Conservation (phyloP, 768 basidiomycete genomes). For the Cubamyces sp. region DNA sequence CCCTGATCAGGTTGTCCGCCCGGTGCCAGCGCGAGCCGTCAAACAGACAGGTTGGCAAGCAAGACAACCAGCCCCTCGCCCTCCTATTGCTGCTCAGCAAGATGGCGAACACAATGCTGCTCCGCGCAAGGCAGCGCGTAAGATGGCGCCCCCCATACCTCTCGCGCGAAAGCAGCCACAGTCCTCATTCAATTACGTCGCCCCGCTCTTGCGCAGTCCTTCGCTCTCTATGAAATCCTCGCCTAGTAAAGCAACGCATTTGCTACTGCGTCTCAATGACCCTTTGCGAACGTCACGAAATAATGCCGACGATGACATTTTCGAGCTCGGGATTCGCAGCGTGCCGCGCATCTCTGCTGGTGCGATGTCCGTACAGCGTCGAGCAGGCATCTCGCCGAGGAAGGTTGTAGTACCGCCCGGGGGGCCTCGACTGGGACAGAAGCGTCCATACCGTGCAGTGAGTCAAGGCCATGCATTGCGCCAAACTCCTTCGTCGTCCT, state of each 20-base stretch:
- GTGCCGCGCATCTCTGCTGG: slow-evolving; percentile 4
- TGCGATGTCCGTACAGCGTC: slow-evolving; percentile 20
- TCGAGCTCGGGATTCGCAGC: neutral
- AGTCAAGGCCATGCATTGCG: too few relatives aligned
- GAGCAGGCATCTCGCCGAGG: slow-evolving; percentile 6
- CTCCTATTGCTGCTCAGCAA: neutral
- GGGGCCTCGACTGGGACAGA: neutral
- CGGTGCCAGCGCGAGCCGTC: neutral
- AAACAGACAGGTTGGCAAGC: neutral
- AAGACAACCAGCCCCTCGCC: neutral
- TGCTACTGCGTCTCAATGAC: neutral
- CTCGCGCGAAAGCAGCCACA: slow-evolving; percentile 1
- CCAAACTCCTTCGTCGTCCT: neutral
- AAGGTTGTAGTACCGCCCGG: neutral
- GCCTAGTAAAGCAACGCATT: neutral
- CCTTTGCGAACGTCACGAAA: neutral
- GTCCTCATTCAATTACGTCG: slow-evolving; percentile 17
- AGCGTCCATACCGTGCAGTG: neutral
- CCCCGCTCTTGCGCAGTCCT: slow-evolving; percentile 5
- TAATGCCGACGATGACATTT: neutral
- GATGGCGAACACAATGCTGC: neutral
- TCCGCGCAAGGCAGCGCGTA: neutral
- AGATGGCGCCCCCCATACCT: neutral
- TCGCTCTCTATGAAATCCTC: neutral
- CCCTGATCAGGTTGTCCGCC: neutral